phyloP scores from a whole-genome alignment of 2,329 filamentous ascomycete species.

The Sporothrix pseudoabietina region DNA sequence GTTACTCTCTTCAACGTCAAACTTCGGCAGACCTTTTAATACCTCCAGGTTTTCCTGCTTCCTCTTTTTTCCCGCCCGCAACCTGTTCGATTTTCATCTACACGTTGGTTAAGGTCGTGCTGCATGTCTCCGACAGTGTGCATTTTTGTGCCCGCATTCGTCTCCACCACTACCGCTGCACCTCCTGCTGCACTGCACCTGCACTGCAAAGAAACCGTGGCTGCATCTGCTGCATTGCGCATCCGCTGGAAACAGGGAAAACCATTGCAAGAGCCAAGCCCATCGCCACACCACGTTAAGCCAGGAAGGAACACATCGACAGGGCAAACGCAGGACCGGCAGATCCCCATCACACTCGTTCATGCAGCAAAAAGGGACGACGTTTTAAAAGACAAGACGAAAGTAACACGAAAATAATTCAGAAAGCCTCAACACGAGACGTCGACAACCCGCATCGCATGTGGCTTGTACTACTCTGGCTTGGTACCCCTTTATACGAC shows the following conservation, averaged over 20 bases:
- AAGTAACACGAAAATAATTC: neutral
- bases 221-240: neutral
- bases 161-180: constrained; percentile 27
- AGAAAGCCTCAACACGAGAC: neutral
- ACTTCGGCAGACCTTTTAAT: neutral
- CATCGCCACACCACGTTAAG: neutral
- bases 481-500: neutral
- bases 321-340: constrained; percentile 18
- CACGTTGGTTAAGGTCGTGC: constrained; percentile 2
- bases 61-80: neutral
- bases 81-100: neutral
- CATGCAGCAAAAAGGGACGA: constrained; percentile 27
- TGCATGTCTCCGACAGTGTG: constrained; percentile 20
- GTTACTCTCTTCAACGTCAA: neutral
- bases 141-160: constrained; percentile 19
- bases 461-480: constrained; percentile 24
- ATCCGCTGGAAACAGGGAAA: constrained; percentile 15
- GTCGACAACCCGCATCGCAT: constrained; percentile 17
- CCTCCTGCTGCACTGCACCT: constrained; percentile 24
- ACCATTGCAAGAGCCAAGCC: constrained; percentile 9
- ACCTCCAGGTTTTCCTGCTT: neutral
- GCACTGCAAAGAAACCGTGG: constrained; percentile 24
- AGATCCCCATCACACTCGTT: constrained; percentile 27
- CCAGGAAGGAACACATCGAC: neutral
- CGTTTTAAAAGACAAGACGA: constrained; percentile 18